Base-by-base conservation (phyloP, 106 monocot species). In the Phalaenopsis aphrodite region DNA sequence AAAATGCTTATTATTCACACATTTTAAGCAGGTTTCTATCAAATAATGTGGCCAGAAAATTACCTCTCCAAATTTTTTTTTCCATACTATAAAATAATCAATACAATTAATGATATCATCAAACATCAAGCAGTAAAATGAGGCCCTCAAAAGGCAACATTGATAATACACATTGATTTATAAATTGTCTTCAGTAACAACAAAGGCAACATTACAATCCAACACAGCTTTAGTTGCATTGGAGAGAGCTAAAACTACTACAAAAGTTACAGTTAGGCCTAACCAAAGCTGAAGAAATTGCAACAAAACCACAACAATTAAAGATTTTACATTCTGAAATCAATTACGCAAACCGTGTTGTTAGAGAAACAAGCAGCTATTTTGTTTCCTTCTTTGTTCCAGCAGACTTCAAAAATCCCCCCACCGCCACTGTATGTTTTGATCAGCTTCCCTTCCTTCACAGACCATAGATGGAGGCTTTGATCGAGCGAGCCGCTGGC, bases 401-500 rank as follows among this genome's bases (percentile, higher is more conserved):
- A 99, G 77, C 93, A 95, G 24, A 99, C 95, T 85, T 99, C 95
- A 39, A 95, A 99, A 69, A 99, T 91, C 49, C 93, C 98, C 42
- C 95, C 95, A 16, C 88, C 88, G 2, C 98, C 95, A 21, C 81
- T 86, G 77, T 91, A 99, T 8, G 94, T 95, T 78, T 86, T 91
- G 78, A 95, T 79, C 55, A 99, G 77, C 79, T 74, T 91, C 61
- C 91, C 94, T 77, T 99, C 93, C 87, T 88, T 95, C 67, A 99
- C 88, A 3, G 99, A 99, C 99, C 95, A 99, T 76, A 99, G 90
- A 71, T 93, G 86, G 37, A 99, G 78, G 82, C 91, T 88, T 42
- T 95, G 94, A 65, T 99, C 99, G 4, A 93, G 79, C 15, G 99
- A 99, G 30, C 99, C 99, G 75, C 99, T 99, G 4, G 99, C 99